phyloP scores from a whole-genome alignment of 768 basidiomycete genomes.

The Phylloporus rhodoxanthus region DNA sequence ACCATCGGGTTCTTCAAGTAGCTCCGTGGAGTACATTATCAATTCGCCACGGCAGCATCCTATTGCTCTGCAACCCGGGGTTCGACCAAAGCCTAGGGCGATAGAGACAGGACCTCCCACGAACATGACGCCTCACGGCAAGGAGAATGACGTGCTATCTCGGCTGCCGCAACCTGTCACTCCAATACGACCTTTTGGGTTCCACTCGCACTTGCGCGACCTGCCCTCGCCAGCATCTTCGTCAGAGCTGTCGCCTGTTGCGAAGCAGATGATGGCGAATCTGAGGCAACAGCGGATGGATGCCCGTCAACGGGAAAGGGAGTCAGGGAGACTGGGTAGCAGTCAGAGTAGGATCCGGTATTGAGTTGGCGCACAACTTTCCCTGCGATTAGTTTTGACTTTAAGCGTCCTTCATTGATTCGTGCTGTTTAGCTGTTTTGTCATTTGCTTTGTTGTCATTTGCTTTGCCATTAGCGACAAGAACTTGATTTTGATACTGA shows the following conservation, averaged over 20 bases:
- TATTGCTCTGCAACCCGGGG: constrained; percentile 4
- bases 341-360: constrained; percentile 28
- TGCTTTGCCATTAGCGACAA: too few species aligned
- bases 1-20: constrained; percentile 23
- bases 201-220: constrained; percentile 26
- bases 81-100: background rate
- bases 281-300: constrained; percentile 40
- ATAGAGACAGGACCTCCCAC: background rate
- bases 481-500: too few species aligned
- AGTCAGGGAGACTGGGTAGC: constrained; percentile 28
- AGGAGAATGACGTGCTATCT: constrained; percentile 21
- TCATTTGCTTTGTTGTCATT: constrained; percentile 6
- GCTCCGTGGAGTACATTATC: constrained; percentile 12
- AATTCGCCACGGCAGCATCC: constrained; percentile 3
- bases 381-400: constrained; percentile 9
- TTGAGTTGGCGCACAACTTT: constrained; percentile 9
- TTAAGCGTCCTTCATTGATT: constrained; percentile 9
- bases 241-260: constrained; percentile 67
- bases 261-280: constrained; percentile 61
- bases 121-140: constrained; percentile 2
- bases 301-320: constrained; percentile 30
- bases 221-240: constrained; percentile 63
- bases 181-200: constrained; percentile 40
- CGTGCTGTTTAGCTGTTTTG: constrained; percentile 6
- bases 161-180: constrained; percentile 38